Base-by-base conservation (phyloP, 2,329 filamentous ascomycete species). In the Fusarium siculi region DNA sequence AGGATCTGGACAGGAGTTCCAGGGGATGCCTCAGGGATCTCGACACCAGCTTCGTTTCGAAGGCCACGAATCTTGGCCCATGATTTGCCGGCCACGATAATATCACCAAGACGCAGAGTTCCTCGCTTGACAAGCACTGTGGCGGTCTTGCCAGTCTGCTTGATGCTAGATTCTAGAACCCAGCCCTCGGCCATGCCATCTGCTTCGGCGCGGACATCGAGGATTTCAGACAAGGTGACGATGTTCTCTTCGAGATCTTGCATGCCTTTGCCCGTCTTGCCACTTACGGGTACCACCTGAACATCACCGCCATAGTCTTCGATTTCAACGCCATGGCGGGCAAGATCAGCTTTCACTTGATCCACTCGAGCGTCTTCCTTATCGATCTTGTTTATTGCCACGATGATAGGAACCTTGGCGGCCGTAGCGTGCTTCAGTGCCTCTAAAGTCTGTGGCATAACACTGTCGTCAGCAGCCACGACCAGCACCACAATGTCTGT, bases 381-480 rank as follows among this genome's bases (percentile, higher is more conserved):
- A 84, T 99, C 96, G 57, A 97, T 90, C 83, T 99, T 99, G 86
- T 96, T 99, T 83, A 98, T 96, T 21, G 97, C 97, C 56, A 99
- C 96, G 66, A 99, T 97, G 55, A 99, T 96, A 9, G 96, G 96
- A 2, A 98, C 96, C 69, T 93, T 92, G 56, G 96, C 94, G 36
- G 89, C 87, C 63, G 92, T 93, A 12, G 96, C 96, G 80, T 99
- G 96, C 82, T 97, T 98, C 80, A 99, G 91, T 10, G 96, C 96
- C 84, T 99, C 96, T 5, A 98, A 86, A 0, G 97, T 99, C 80
- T 99, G 96, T 7, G 96, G 96, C 86, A 96, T 99, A 76, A 99
- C 96, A 79, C 95, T 96, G 80, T 99, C 97, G 80, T 99, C 96
- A 14, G 96, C 96, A 11, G 96, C 96, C 28, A 99, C 96, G 1